Evolutionary conservation across 2,329 filamentous ascomycete genomes (phyloP).

Genomic region (Curvularia verruculosa): DNA sequence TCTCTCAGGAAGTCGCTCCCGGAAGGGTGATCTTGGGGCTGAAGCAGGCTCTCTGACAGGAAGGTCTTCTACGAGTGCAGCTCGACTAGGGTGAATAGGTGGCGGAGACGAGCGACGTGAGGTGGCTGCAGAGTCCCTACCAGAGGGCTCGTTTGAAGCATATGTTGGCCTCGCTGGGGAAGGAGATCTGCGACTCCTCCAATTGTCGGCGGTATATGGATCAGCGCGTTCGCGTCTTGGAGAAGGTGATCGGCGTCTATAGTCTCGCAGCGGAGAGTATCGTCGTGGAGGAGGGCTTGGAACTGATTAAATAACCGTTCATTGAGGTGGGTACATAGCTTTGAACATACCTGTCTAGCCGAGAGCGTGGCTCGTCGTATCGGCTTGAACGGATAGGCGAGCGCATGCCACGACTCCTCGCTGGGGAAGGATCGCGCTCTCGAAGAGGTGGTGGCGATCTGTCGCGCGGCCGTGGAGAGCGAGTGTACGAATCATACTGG

Average conservation of each 20-base stretch:
- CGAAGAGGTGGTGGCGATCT: slow-evolving; percentile 52
- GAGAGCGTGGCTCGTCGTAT: slow-evolving; percentile 55
- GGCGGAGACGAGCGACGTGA: slow-evolving; percentile 68
- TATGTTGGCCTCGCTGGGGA: slow-evolving; percentile 52
- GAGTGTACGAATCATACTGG: slow-evolving; percentile 48
- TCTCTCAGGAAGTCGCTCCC: slow-evolving; percentile 43
- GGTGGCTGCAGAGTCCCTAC: slow-evolving; percentile 60
- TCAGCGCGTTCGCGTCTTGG: slow-evolving; percentile 59
- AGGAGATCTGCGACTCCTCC: slow-evolving; percentile 60
- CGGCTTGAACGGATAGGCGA: slow-evolving; percentile 50
- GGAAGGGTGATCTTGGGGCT: slow-evolving; percentile 43
- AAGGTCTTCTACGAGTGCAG: slow-evolving; percentile 47
- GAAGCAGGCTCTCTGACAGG: slow-evolving; percentile 39
- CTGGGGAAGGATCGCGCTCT: slow-evolving; percentile 55
- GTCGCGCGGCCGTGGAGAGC: slow-evolving; percentile 51
- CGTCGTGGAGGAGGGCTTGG: slow-evolving; percentile 44
- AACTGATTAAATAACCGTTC: slow-evolving; percentile 11
- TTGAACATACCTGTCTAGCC: slow-evolving; percentile 42
- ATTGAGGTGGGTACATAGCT: neutral
- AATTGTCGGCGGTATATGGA: slow-evolving; percentile 55
- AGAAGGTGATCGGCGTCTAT: slow-evolving; percentile 61
- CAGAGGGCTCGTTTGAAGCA: slow-evolving; percentile 58
- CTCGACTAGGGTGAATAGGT: slow-evolving; percentile 60
- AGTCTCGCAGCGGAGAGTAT: slow-evolving; percentile 54
- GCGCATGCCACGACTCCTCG: slow-evolving; percentile 53